Evolutionary conservation across 2,329 filamentous ascomycete species (phyloP).

Genomic region (Tolypocladium ovalisporum): DNA sequence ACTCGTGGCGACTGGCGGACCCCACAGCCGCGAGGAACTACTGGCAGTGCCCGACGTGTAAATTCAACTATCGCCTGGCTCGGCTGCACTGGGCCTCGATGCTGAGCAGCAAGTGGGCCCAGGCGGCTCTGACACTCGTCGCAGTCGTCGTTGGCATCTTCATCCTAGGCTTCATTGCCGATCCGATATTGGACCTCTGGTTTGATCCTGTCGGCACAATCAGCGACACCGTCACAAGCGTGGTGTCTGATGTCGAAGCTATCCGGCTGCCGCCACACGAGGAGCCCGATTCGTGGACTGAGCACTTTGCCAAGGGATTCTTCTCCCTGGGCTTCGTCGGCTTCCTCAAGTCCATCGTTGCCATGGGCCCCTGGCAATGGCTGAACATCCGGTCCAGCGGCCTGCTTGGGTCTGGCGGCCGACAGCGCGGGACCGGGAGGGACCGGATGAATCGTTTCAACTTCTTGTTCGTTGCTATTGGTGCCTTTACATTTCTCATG

Average conservation of each 20-base stretch:
- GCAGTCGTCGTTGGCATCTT: conserved; percentile 69
- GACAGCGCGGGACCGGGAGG: conserved; percentile 55
- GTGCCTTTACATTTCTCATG: conserved; percentile 72
- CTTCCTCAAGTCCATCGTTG: conserved; percentile 68
- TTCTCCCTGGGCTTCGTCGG: conserved; percentile 83
- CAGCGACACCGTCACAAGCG: conserved; percentile 36
- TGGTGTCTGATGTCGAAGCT: conserved; percentile 29
- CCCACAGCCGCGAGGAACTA: conserved; percentile 57
- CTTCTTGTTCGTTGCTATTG: conserved; percentile 68
- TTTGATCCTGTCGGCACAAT: conserved; percentile 63
- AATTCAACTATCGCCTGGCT: conserved; percentile 70
- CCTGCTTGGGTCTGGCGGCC: conserved; percentile 34
- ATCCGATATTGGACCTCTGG: conserved; percentile 85
- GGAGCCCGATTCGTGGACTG: conserved; percentile 53
- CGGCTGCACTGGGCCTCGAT: conserved; percentile 65
- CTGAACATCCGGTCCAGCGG: conserved; percentile 59
- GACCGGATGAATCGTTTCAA: conserved; percentile 70
- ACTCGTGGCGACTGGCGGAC: conserved; percentile 69
- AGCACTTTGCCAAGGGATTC: conserved; percentile 83
- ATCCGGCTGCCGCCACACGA: conserved; percentile 28
- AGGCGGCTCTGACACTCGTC: conserved; percentile 57
- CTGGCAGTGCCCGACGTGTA: conserved; percentile 81
- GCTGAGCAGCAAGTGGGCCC: conserved; percentile 54
- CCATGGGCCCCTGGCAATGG: conserved; percentile 66
- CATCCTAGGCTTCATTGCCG: conserved; percentile 78